These are phyloP conservation scores for Alternaria angustiovoidea DNA, from an alignment of 2,329 filamentous ascomycete species.

Conservation along the genomic window DNA sequence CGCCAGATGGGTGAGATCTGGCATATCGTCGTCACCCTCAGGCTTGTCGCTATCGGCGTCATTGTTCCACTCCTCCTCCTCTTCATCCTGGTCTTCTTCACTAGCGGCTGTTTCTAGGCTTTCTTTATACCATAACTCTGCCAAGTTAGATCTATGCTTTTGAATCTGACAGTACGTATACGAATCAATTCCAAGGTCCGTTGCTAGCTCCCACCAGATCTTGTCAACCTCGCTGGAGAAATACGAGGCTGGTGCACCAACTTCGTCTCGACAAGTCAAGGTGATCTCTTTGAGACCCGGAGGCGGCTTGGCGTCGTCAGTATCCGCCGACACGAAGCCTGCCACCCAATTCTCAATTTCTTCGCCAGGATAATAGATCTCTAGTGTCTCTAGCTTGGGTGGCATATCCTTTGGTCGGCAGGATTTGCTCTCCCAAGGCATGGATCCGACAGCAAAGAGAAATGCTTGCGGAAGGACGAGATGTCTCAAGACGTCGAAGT, in stretches of 20 bases:
- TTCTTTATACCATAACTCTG: slow-evolving; percentile 9
- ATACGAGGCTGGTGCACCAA: slow-evolving; percentile 8
- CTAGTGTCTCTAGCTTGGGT: slow-evolving; percentile 22
- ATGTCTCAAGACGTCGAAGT: slow-evolving; percentile 18
- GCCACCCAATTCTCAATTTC: slow-evolving; percentile 17
- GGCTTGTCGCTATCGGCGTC: slow-evolving; percentile 3
- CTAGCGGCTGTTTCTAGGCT: background rate
- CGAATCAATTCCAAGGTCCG: slow-evolving; percentile 8
- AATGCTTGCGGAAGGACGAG: slow-evolving; percentile 29
- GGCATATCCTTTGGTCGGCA: slow-evolving; percentile 21
- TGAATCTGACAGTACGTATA: slow-evolving; percentile 19
- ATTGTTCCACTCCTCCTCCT: background rate
- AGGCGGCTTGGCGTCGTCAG: background rate
- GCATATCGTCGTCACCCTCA: background rate
- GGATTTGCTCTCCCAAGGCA: background rate
- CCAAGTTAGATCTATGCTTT: slow-evolving; percentile 11
- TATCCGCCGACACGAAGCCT: background rate
- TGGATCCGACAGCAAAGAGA: slow-evolving; percentile 11
- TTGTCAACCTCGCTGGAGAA: slow-evolving; percentile 13
- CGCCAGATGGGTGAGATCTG: background rate
- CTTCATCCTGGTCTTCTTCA: background rate
- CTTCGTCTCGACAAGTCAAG: slow-evolving; percentile 25
- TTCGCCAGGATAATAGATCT: slow-evolving; percentile 24
- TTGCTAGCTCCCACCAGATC: slow-evolving; percentile 18
- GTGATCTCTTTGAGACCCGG: slow-evolving; percentile 13